A percentile compares a stretch with the other conserved stretches of the same genome.
These are phyloP conservation scores for Panicum miliaceum DNA, from an alignment of 176 grass and related monocot species.

Conservation along the genomic window DNA sequence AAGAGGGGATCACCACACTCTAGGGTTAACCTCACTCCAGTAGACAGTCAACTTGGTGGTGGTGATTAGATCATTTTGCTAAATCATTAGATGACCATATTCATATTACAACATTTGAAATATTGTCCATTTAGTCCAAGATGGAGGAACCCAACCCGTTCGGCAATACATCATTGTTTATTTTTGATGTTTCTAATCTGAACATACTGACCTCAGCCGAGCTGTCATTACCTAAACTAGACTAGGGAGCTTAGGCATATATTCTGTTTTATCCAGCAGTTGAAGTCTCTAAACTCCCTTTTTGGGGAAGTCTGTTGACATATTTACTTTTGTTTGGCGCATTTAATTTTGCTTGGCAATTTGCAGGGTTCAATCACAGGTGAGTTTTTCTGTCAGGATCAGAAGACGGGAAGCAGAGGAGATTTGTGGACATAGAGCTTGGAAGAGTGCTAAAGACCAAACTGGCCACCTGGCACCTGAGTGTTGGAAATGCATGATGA, in stretches of 20 bases:
- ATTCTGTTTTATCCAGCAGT: not conserved
- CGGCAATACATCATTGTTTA: not conserved
- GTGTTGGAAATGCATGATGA: slow-evolving; percentile 22
- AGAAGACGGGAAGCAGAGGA: slow-evolving; percentile 4
- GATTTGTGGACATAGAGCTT: slow-evolving; percentile 47
- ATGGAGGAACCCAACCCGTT: not conserved
- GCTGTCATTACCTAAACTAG: not conserved
- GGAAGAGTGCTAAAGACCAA: slow-evolving; percentile 33
- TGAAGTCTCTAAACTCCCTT: not conserved
- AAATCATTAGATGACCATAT: not conserved
- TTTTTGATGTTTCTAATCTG: not conserved
- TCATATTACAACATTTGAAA: not conserved
- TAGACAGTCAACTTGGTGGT: not conserved
- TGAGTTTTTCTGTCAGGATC: slow-evolving; percentile 22
- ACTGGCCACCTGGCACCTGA: slow-evolving; percentile 20
- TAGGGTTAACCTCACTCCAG: not conserved
- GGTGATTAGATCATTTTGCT: too few species aligned
- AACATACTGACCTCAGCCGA: not conserved
- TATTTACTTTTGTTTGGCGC: not conserved
- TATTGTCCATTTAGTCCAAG: not conserved
- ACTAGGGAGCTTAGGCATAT: not conserved
- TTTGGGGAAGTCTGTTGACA: not conserved
- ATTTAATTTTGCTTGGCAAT: not conserved
- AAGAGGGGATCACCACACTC: not conserved
- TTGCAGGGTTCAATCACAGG: slow-evolving; percentile 53